phyloP scores from a whole-genome alignment of 768 basidiomycete genomes.

The Pulveroboletus frians region DNA sequence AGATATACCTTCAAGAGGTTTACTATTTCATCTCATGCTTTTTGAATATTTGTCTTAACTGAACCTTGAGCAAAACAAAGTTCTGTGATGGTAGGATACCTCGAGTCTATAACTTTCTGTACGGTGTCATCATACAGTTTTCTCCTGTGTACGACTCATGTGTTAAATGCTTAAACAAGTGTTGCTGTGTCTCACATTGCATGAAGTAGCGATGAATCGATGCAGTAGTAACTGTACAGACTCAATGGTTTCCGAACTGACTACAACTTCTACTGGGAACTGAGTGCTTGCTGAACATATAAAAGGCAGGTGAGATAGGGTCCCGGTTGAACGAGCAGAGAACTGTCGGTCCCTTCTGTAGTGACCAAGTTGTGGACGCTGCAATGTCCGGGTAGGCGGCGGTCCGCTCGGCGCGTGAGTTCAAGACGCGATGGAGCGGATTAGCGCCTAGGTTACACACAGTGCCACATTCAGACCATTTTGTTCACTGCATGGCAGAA shows the following conservation, averaged over 20 bases:
- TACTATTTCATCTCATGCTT: constrained; percentile 54
- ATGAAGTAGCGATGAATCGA: background rate
- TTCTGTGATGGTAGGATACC: background rate
- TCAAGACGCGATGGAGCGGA: no score
- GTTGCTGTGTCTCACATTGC: background rate
- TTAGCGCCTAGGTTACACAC: background rate
- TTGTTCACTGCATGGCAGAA: constrained; percentile 21
- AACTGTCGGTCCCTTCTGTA: no score
- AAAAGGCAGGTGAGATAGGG: no score
- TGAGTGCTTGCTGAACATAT: background rate
- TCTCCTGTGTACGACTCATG: background rate
- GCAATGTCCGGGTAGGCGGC: background rate
- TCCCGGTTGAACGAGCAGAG: no score
- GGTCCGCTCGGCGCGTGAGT: no score
- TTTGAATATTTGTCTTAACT: constrained; percentile 25
- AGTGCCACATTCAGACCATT: background rate
- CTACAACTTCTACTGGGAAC: background rate
- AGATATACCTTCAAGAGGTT: constrained; percentile 83
- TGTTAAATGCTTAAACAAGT: background rate
- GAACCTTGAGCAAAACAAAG: background rate
- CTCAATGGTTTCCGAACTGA: background rate
- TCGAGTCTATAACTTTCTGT: constrained; percentile 1
- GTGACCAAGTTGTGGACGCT: background rate
- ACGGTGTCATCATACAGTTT: background rate
- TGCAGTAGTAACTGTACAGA: background rate